These are phyloP conservation scores for Monascus ruber DNA, from an alignment of 2,329 filamentous ascomycete genomes.

Conservation along the genomic window DNA sequence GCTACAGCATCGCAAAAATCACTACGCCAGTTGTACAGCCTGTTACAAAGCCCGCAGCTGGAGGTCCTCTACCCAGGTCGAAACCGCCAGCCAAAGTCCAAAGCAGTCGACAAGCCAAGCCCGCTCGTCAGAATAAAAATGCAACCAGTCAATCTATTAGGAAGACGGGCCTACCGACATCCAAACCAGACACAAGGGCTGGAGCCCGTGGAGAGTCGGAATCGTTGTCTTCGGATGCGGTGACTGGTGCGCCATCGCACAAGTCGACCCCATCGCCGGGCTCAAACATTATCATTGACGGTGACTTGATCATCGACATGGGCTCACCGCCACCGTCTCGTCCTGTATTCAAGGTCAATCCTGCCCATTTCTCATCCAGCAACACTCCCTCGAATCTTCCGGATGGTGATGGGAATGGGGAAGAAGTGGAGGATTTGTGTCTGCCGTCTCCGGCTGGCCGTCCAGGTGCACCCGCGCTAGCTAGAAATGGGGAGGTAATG, in stretches of 20 bases:
- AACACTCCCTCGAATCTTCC: slow-evolving; percentile 26
- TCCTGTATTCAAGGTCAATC: slow-evolving; percentile 27
- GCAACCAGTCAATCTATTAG: slow-evolving; percentile 12
- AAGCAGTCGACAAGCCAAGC: slow-evolving; percentile 18
- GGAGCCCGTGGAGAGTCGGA: slow-evolving; percentile 12
- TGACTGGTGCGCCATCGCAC: slow-evolving; percentile 16
- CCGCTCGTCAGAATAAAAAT: slow-evolving; percentile 19
- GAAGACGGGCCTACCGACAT: slow-evolving; percentile 4
- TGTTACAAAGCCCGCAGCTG: slow-evolving; percentile 11
- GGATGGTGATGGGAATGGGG: slow-evolving; percentile 25
- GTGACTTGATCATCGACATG: slow-evolving; percentile 39
- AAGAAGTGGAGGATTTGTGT: slow-evolving; percentile 27
- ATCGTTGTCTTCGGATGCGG: slow-evolving; percentile 22
- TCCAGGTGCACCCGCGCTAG: slow-evolving; percentile 6
- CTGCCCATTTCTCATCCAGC: slow-evolving; percentile 31
- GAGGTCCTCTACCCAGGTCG: slow-evolving; percentile 12
- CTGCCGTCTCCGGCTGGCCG: slow-evolving; percentile 26
- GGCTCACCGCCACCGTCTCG: slow-evolving; percentile 33
- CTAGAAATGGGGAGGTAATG: slow-evolving; percentile 11
- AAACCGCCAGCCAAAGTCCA: slow-evolving; percentile 10
- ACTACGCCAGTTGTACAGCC: slow-evolving; percentile 24
- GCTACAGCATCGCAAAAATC: slow-evolving; percentile 18
- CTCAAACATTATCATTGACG: slow-evolving; percentile 36
- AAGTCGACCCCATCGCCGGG: slow-evolving; percentile 23
- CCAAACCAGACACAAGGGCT: slow-evolving; percentile 14